Conservation (phyloP, 2,329 filamentous ascomycete species). For the Colletotrichum karsti region DNA sequence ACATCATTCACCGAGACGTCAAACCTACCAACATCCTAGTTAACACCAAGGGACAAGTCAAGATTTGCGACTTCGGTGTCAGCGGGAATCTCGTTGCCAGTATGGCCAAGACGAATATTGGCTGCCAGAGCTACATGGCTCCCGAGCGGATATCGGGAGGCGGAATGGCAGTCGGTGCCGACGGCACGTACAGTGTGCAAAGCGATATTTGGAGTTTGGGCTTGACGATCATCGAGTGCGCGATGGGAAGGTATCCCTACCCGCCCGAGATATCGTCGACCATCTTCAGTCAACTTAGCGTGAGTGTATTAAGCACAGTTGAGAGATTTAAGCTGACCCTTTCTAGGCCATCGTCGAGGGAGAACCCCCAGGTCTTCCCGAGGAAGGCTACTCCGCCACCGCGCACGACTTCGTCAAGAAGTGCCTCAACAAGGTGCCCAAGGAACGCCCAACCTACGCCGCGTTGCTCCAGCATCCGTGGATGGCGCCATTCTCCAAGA, state of each 20-base stretch:
- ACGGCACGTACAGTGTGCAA: conserved; percentile 95
- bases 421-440: conserved; percentile 92
- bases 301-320: conserved; percentile 60
- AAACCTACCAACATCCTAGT: conserved; percentile 98
- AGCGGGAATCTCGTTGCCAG: conserved; percentile 96
- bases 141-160: conserved; percentile 94
- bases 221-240: conserved; percentile 94
- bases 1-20: conserved; percentile 98
- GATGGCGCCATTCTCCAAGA: conserved; percentile 80
- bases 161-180: conserved; percentile 76
- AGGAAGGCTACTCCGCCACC: conserved; percentile 78
- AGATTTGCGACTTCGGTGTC: conserved; percentile 98
- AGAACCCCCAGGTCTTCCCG: conserved; percentile 88
- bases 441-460: conserved; percentile 91
- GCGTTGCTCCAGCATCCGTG: conserved; percentile 91
- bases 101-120: conserved; percentile 98
- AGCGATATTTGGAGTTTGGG: conserved; percentile 98
- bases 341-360: conserved; percentile 94
- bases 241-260: conserved; percentile 93
- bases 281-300: conserved; percentile 96
- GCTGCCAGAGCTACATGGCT: conserved; percentile 99
- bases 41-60: conserved; percentile 90
- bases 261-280: conserved; percentile 97
- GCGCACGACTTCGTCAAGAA: conserved; percentile 88
- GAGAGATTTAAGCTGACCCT: conserved; percentile 30